These are phyloP conservation scores for Solanum hybrid DNA, from an alignment of 305 asterid species.

Conservation along the genomic window DNA sequence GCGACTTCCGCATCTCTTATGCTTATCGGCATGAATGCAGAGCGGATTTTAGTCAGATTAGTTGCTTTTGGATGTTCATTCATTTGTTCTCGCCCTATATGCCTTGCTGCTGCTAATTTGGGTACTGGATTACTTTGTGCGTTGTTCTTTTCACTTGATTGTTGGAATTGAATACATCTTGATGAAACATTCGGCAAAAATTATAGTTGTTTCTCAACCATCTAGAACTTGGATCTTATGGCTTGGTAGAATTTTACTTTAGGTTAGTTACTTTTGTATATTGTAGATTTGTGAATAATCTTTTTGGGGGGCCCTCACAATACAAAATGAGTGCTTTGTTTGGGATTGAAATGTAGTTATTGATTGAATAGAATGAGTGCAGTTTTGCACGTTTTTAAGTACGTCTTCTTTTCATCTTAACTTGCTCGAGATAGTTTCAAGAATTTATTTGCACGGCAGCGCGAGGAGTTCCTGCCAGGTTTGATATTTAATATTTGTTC, in stretches of 20 bases:
- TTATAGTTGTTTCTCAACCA: neutral
- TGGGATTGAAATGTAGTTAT: neutral
- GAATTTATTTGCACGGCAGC: neutral
- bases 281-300: conserved; percentile 21
- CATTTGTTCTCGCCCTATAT: conserved; percentile 9
- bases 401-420: neutral
- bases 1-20: conserved; percentile 8
- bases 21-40: conserved; percentile 18
- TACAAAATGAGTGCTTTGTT: conserved; percentile 11
- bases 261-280: conserved; percentile 37
- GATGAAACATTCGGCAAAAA: neutral
- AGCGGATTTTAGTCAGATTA: conserved; percentile 10
- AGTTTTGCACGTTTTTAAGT: neutral
- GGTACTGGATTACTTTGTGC: conserved; percentile 28
- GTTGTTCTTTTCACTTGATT: conserved; percentile 25
- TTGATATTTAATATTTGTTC: neutral
- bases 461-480: neutral
- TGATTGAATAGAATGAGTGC: neutral
- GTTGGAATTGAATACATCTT: neutral
- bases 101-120: conserved; percentile 21
- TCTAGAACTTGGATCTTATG: neutral
- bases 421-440: neutral
- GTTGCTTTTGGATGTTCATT: conserved; percentile 12
- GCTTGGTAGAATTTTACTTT: conserved; percentile 24
- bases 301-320: neutral